A percentile compares a stretch with the other conserved stretches of the same genome.
Conservation (phyloP, 768 basidiomycete species). For the Psilocybe cyanescens region DNA sequence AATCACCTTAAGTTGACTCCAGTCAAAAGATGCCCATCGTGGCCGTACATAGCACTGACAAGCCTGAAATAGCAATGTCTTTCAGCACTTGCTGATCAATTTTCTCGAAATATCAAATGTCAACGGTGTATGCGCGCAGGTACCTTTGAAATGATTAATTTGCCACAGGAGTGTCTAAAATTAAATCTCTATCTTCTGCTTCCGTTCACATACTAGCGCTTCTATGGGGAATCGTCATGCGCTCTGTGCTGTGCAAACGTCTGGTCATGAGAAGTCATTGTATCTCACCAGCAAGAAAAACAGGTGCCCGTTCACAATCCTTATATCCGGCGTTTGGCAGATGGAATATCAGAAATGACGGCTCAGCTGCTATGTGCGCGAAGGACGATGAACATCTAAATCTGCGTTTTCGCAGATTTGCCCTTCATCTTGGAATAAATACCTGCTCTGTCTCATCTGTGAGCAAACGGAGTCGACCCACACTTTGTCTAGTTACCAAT, state of each 20-base stretch:
- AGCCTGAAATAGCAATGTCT: slow-evolving; percentile 3
- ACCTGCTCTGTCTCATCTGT: neutral
- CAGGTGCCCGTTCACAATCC: neutral
- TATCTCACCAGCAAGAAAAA: neutral
- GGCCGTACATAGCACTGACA: neutral
- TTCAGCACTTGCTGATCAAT: neutral
- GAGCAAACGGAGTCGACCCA: neutral
- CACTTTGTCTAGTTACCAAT: neutral
- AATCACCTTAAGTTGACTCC: slow-evolving; percentile 5
- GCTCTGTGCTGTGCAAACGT: slow-evolving; percentile 8
- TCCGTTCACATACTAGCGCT: slow-evolving; percentile 12
- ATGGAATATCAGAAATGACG: neutral
- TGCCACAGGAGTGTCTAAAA: slow-evolving; percentile 8
- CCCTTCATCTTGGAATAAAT: neutral
- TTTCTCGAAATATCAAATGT: neutral
- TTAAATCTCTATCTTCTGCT: slow-evolving; percentile 8
- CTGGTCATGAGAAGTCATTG: slow-evolving; percentile 11
- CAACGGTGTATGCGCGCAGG: neutral
- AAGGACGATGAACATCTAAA: neutral
- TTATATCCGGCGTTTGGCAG: slow-evolving; percentile 1
- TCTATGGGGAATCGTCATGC: slow-evolving; percentile 11
- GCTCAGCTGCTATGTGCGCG: neutral
- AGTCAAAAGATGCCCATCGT: neutral
- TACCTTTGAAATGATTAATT: neutral
- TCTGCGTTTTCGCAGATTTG: too few species aligned